Evolutionary conservation across 257 asterid genomes (phyloP).

Genomic region (Solanum microdontum): DNA sequence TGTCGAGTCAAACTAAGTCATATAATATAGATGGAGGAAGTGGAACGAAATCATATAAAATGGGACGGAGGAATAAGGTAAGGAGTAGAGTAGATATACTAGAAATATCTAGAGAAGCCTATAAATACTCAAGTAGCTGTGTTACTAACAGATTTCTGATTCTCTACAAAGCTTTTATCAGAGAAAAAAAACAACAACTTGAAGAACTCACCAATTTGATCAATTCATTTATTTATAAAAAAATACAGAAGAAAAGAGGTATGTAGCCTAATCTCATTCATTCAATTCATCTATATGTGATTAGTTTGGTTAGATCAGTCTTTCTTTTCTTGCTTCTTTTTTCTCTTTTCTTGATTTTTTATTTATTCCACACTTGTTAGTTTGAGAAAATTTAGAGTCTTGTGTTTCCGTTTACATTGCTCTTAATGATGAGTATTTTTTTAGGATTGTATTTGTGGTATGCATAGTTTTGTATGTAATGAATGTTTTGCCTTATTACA

Average conservation of each 20-base stretch:
- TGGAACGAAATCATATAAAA: too few relatives aligned
- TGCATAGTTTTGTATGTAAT: background rate
- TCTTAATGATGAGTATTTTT: background rate
- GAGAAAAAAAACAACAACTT: background rate
- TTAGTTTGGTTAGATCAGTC: background rate
- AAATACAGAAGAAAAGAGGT: background rate
- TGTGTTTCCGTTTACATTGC: background rate
- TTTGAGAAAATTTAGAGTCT: background rate
- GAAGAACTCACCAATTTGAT: background rate
- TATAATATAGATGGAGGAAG: too few relatives aligned
- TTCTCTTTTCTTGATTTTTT: background rate
- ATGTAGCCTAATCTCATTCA: slow-evolving; percentile 7
- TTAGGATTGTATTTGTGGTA: background rate
- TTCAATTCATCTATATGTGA: background rate
- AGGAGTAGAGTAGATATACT: background rate
- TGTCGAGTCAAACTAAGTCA: too few relatives aligned
- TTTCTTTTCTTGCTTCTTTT: background rate
- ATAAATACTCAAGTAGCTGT: slow-evolving; percentile 6
- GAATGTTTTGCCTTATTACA: background rate
- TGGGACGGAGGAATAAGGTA: background rate
- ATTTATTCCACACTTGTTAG: background rate
- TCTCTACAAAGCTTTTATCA: background rate
- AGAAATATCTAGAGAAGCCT: slow-evolving; percentile 15
- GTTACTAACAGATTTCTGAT: background rate
- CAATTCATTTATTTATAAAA: background rate